A percentile compares a stretch with the other conserved stretches of the same genome.
Evolutionary conservation across 129 eudicot genomes (phyloP).

Genomic region (Centaurea solstitialis): DNA sequence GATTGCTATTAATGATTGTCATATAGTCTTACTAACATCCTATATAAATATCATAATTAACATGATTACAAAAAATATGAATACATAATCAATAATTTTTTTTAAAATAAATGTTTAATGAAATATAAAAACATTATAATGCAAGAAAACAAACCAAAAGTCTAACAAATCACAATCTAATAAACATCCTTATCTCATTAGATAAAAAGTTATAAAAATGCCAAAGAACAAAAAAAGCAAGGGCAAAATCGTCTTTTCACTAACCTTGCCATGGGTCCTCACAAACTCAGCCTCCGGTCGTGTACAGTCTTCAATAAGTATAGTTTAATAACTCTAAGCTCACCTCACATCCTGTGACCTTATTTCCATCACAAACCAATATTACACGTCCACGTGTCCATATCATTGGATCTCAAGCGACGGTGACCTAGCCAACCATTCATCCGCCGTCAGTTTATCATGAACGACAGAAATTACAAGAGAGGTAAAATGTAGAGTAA

Average conservation of each 20-base stretch:
- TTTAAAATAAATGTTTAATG: not conserved
- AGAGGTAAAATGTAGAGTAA: not conserved
- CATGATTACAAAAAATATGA: no score
- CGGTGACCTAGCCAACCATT: not conserved
- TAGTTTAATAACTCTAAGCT: constrained; percentile 19
- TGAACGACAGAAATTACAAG: constrained; percentile 16
- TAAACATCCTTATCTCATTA: constrained; percentile 26
- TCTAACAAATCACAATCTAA: constrained; percentile 1
- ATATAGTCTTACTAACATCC: not conserved
- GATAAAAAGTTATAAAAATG: constrained; percentile 19
- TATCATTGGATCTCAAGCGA: not conserved
- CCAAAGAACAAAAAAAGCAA: constrained; percentile 5
- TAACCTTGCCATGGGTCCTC: constrained; percentile 11
- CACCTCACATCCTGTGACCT: constrained; percentile 16
- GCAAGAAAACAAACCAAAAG: not conserved
- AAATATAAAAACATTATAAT: not conserved
- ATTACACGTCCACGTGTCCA: not conserved
- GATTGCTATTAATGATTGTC: not conserved
- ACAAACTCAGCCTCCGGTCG: constrained; percentile 21
- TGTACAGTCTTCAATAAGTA: constrained; percentile 22
- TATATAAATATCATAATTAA: no score
- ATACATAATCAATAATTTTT: not conserved
- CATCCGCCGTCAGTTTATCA: constrained; percentile 19
- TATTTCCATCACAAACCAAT: not conserved
- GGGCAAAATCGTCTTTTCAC: constrained; percentile 14